These are phyloP conservation scores for Fragilaria crotonensis DNA, from an alignment of 108 stramenopile species.

Conservation along the genomic window DNA sequence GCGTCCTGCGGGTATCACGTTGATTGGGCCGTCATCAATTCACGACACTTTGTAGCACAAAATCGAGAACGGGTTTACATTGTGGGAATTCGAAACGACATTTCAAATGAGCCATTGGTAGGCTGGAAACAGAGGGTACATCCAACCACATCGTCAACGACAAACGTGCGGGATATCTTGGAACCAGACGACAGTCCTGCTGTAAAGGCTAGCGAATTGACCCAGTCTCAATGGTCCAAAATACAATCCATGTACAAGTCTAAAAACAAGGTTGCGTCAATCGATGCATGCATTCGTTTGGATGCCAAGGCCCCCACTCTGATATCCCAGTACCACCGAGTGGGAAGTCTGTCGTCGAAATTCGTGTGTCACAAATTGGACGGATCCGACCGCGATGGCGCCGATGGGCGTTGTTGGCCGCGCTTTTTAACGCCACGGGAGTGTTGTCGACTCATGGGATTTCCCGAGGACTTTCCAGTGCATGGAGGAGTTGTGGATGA, in stretches of 20 bases:
- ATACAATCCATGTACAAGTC: conserved; percentile 14
- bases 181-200: conserved; percentile 1
- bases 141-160: conserved; percentile 1
- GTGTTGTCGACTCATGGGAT: conserved; percentile 28
- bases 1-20: conserved; percentile 13
- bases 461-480: conserved; percentile 20
- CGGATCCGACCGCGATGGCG: not conserved
- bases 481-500: too few relatives aligned
- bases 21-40: conserved; percentile 9
- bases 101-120: conserved; percentile 8
- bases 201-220: conserved; percentile 5
- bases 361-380: conserved; percentile 6
- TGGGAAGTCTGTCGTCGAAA: too few relatives aligned
- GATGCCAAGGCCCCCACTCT: too few relatives aligned
- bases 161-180: conserved; percentile 1
- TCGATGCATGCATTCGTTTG: conserved; percentile 7
- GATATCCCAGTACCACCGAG: too few relatives aligned
- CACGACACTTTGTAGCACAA: conserved; percentile 16
- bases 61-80: conserved; percentile 15
- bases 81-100: conserved; percentile 21
- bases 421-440: conserved; percentile 29
- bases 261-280: conserved; percentile 7
- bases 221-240: conserved; percentile 5
- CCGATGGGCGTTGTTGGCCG: not conserved
- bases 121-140: conserved; percentile 4